Percentiles rank a stretch among this genome's conserved stretches.
phyloP scores from a whole-genome alignment of 73 alveolate genomes.

The Paramecium tetraurelia region DNA sequence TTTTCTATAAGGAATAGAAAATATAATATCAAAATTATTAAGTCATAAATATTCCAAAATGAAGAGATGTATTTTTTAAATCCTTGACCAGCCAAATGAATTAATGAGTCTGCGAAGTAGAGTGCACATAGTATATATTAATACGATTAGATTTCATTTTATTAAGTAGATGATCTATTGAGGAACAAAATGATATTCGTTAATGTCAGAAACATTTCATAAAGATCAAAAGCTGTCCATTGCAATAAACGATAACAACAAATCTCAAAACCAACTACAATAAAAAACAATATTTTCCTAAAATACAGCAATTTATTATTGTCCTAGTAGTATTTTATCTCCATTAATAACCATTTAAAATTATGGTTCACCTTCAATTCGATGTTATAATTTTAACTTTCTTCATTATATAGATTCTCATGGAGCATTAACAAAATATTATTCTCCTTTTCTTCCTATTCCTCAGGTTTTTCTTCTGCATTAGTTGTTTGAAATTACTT shows the following conservation, averaged over 20 bases:
- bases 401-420: background rate
- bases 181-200: background rate
- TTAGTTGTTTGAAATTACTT: background rate
- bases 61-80: background rate
- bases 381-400: background rate
- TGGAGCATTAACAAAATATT: background rate
- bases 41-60: slow-evolving; percentile 30
- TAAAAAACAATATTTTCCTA: background rate
- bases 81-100: slow-evolving; percentile 33
- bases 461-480: background rate
- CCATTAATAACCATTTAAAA: background rate
- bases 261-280: background rate
- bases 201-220: slow-evolving; percentile 17
- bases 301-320: background rate
- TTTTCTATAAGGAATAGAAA: background rate
- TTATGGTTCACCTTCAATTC: background rate
- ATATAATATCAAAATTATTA: background rate
- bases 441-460: background rate
- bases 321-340: background rate
- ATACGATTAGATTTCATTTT: background rate
- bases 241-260: background rate
- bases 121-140: background rate
- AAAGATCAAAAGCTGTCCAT: background rate
- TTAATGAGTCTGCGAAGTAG: background rate
- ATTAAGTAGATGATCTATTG: background rate